phyloP scores from a whole-genome alignment of 495 filamentous ascomycete genomes.

The Talaromyces adpressus region DNA sequence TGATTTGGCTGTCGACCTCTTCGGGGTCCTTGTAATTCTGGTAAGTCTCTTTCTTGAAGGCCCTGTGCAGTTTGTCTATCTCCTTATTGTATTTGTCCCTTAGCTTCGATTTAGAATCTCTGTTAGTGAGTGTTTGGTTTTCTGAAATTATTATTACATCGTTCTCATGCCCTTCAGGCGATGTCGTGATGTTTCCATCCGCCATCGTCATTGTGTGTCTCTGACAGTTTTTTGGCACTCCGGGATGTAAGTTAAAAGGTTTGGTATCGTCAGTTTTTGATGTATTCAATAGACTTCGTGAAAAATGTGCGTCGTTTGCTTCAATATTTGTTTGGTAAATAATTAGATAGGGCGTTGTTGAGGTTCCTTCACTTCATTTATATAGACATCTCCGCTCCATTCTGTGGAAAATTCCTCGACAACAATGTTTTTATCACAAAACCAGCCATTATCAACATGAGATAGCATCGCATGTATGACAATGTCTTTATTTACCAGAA shows the following conservation, averaged over 20 bases:
- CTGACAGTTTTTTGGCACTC: not conserved
- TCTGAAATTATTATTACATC: not conserved
- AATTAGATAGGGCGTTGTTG: not conserved
- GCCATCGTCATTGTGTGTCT: not conserved
- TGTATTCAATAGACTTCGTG: not conserved
- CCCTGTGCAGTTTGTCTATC: not conserved
- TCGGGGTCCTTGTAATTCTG: constrained; percentile 10
- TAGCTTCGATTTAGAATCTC: not conserved
- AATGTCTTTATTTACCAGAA: not conserved
- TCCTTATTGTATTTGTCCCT: not conserved
- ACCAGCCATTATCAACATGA: not conserved
- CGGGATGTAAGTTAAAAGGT: not conserved
- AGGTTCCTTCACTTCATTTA: not conserved
- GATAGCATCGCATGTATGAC: not conserved
- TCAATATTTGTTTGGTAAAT: not conserved
- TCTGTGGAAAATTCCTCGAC: not conserved
- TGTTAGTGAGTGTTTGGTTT: not conserved
- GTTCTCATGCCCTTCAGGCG: not conserved
- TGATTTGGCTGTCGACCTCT: constrained; percentile 2
- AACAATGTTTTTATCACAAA: not conserved
- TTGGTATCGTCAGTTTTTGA: not conserved
- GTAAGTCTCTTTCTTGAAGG: not conserved
- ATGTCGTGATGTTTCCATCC: not conserved
- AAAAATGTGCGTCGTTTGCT: not conserved
- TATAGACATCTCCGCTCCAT: not conserved